Evolutionary conservation across 2,329 filamentous ascomycete species (phyloP).

Genomic region (Tolypocladium ophioglossoides): DNA sequence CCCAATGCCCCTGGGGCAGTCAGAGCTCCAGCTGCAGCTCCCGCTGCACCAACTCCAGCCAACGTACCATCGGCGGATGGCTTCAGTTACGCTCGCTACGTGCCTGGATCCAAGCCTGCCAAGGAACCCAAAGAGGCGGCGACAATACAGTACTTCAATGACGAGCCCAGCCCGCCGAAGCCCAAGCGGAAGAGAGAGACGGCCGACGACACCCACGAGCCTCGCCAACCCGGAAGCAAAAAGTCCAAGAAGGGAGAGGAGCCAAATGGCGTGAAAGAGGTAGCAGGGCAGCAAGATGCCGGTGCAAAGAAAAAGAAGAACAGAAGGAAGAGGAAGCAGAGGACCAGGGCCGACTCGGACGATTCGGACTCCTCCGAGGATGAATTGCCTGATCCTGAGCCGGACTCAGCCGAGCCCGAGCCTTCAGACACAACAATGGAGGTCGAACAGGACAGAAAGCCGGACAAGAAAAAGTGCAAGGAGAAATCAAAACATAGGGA

Average conservation of each 20-base stretch:
- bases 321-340: conserved; percentile 23
- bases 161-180: conserved; percentile 13
- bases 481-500: neutral
- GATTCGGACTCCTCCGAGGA: conserved; percentile 7
- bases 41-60: conserved; percentile 2
- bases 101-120: conserved; percentile 20
- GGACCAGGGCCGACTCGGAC: conserved; percentile 15
- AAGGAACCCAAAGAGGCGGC: conserved; percentile 5
- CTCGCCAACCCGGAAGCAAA: conserved; percentile 20
- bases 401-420: conserved; percentile 1
- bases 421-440: neutral
- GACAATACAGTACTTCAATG: conserved; percentile 16
- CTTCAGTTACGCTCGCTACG: conserved; percentile 29
- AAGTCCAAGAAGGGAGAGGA: conserved; percentile 18
- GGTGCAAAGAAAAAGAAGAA: conserved; percentile 16
- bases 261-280: conserved; percentile 1
- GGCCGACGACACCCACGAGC: conserved; percentile 14
- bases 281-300: conserved; percentile 1
- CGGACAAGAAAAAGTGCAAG: neutral
- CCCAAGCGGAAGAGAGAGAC: conserved; percentile 27
- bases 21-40: conserved; percentile 1
- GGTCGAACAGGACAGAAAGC: neutral
- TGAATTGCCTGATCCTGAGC: conserved; percentile 5
- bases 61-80: conserved; percentile 8
- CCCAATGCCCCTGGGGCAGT: conserved; percentile 3